A percentile compares a stretch with the other conserved stretches of the same genome.
These are phyloP conservation scores for Aspergillus niger DNA, from an alignment of 2,329 filamentous ascomycete genomes.

Conservation along the genomic window DNA sequence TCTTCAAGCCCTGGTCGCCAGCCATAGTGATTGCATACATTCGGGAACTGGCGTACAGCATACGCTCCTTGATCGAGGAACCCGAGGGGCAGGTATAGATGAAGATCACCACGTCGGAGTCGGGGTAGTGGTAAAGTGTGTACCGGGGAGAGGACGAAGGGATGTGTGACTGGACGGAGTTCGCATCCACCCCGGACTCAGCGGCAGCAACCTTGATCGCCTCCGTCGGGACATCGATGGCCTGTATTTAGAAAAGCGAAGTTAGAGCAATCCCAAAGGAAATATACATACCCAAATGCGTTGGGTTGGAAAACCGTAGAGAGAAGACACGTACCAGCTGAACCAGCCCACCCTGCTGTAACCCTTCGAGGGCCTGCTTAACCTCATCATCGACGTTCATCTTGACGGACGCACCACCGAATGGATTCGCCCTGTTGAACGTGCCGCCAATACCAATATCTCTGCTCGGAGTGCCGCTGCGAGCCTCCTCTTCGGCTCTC, in stretches of 20 bases:
- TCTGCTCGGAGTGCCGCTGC: conserved; percentile 54
- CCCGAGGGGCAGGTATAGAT: conserved; percentile 64
- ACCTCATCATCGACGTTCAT: conserved; percentile 58
- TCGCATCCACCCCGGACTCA: conserved; percentile 46
- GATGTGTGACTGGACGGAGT: conserved; percentile 51
- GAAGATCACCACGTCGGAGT: conserved; percentile 56
- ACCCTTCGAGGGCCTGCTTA: conserved; percentile 50
- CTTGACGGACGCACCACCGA: conserved; percentile 44
- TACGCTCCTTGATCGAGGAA: conserved; percentile 65
- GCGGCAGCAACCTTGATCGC: conserved; percentile 56
- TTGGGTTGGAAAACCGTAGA: neutral
- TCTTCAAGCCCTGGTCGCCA: conserved; percentile 57
- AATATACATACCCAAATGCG: conserved; percentile 3
- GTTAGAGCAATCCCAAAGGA: conserved; percentile 25
- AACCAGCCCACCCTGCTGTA: conserved; percentile 47
- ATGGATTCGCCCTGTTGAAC: conserved; percentile 26
- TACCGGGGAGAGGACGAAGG: conserved; percentile 59
- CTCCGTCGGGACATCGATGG: conserved; percentile 51
- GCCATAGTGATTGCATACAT: conserved; percentile 56
- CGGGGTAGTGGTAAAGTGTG: conserved; percentile 60
- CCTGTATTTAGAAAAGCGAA: conserved; percentile 31
- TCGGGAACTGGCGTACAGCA: conserved; percentile 65
- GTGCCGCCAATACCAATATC: conserved; percentile 51
- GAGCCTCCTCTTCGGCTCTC: conserved; percentile 61
- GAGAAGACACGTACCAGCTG: conserved; percentile 49